phyloP scores from a whole-genome alignment of 345 rosid species.

The Gynandropsis gynandra region DNA sequence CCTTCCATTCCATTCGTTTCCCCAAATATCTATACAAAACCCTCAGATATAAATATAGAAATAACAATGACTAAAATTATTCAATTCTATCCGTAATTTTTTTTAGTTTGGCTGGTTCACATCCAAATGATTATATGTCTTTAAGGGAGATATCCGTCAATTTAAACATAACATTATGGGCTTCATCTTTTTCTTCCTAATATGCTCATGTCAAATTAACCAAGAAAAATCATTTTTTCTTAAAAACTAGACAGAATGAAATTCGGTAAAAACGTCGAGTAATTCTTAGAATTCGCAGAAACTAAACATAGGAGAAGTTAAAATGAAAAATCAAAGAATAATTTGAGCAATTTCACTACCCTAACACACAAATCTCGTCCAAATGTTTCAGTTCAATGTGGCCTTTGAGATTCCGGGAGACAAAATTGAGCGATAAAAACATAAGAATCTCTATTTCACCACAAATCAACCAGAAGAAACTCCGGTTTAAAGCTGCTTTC shows the following conservation, averaged over 20 bases:
- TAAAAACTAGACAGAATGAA: not conserved
- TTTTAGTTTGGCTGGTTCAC: too few species aligned
- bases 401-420: not conserved
- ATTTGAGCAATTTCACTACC: not conserved
- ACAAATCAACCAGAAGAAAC: not conserved
- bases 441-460: not conserved
- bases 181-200: too few species aligned
- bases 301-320: not conserved
- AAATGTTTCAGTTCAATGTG: not conserved
- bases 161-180: too few species aligned
- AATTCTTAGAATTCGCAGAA: not conserved
- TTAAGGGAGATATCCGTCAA: too few species aligned
- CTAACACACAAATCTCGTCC: conserved; percentile 5
- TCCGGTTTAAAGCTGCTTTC: not conserved
- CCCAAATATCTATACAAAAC: not conserved
- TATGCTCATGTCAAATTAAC: too few species aligned
- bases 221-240: too few species aligned
- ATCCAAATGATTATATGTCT: too few species aligned
- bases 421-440: not conserved
- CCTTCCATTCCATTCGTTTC: not conserved
- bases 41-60: not conserved
- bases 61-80: not conserved
- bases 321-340: not conserved
- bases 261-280: not conserved
- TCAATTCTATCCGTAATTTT: too few species aligned